Evolutionary conservation across 169 alveolate species (phyloP).

Genomic region (Cryptosporidium tyzzeri): DNA sequence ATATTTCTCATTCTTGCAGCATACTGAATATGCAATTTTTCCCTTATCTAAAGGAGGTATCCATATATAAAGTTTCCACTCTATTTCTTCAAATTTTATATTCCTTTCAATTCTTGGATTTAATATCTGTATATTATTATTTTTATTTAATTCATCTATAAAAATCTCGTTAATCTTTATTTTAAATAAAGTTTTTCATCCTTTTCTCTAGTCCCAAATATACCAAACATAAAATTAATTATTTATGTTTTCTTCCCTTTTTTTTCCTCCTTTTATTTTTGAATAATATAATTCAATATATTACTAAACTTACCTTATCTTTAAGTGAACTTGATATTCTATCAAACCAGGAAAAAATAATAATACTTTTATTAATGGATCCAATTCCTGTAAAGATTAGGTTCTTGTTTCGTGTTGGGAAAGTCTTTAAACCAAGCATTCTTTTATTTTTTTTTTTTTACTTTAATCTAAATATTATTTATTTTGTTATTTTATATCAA

Average conservation of each 20-base stretch:
- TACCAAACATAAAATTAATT: background rate
- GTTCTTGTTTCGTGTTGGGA: conserved; percentile 51
- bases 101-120: conserved; percentile 22
- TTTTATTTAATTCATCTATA: background rate
- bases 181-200: background rate
- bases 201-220: background rate
- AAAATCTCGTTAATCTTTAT: conserved; percentile 47
- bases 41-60: conserved; percentile 36
- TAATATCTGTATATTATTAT: background rate
- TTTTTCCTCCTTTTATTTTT: background rate
- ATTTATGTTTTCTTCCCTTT: no score
- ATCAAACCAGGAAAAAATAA: conserved; percentile 70
- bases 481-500: background rate
- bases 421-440: conserved; percentile 11
- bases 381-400: conserved; percentile 53
- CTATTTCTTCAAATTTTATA: conserved; percentile 7
- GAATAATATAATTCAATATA: background rate
- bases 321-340: conserved; percentile 30
- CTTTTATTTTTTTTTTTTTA: background rate
- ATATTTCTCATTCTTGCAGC: conserved; percentile 41
- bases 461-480: no score
- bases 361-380: conserved; percentile 11
- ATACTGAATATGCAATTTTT: conserved; percentile 51
- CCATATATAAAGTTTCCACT: conserved; percentile 48
- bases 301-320: conserved; percentile 49